A percentile compares a stretch with the other conserved stretches of the same genome.
Evolutionary conservation across 1,139 yeast genomes (phyloP).

Genomic region (Sugiyamaella japonica): DNA sequence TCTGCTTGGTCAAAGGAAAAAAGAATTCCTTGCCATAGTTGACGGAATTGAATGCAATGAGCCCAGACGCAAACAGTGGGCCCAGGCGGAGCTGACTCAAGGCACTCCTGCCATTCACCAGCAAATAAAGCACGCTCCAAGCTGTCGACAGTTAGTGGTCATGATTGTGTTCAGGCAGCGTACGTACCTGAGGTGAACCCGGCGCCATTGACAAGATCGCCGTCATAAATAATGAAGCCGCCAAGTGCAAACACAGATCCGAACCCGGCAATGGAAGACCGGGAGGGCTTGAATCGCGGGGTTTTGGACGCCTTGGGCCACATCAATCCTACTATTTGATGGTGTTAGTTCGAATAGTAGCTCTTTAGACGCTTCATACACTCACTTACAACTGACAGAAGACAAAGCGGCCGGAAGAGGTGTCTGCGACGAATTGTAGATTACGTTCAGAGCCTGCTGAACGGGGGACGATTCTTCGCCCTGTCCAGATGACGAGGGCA

Average conservation of each 20-base stretch:
- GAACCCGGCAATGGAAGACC: constrained; percentile 52
- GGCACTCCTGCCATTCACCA: constrained; percentile 71
- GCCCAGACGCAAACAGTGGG: constrained; percentile 60
- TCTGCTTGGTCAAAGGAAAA: constrained; percentile 31
- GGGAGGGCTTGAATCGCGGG: constrained; percentile 47
- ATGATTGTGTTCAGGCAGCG: neutral
- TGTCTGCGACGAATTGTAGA: constrained; percentile 30
- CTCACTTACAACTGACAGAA: constrained; percentile 29
- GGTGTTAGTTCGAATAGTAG: neutral
- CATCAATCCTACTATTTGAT: constrained; percentile 32
- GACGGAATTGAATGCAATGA: constrained; percentile 63
- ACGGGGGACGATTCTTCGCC: constrained; percentile 1
- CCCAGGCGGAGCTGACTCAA: constrained; percentile 48
- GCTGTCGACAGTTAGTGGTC: constrained; percentile 43
- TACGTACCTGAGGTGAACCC: constrained; percentile 63
- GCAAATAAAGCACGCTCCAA: constrained; percentile 76
- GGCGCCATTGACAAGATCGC: constrained; percentile 79
- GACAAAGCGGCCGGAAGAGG: constrained; percentile 35
- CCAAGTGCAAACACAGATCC: constrained; percentile 77
- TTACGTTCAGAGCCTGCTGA: constrained; percentile 8
- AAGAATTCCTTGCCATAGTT: constrained; percentile 72
- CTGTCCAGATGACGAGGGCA: constrained; percentile 1
- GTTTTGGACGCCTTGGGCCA: constrained; percentile 32
- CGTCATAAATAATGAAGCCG: constrained; percentile 77
- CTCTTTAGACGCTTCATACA: neutral